Conservation (phyloP, 2,329 filamentous ascomycete genomes). For the Aurifilum marmelostoma region DNA sequence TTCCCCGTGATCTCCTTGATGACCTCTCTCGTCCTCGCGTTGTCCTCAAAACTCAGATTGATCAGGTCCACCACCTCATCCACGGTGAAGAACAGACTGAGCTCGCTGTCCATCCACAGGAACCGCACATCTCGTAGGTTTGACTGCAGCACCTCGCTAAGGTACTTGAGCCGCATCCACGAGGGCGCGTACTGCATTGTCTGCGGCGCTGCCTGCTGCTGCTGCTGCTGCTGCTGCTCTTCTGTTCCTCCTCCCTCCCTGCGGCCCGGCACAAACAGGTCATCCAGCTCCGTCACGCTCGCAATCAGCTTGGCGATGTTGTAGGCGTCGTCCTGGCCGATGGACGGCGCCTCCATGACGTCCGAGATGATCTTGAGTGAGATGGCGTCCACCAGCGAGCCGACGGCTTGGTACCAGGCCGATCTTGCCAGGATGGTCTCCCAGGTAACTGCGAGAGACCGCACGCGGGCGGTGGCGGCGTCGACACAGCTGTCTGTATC, state of each 20-base stretch:
- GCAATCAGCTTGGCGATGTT: slow-evolving; percentile 62
- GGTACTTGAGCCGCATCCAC: slow-evolving; percentile 67
- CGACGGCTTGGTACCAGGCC: slow-evolving; percentile 65
- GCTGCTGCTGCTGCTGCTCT: slow-evolving; percentile 31
- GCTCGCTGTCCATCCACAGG: slow-evolving; percentile 67
- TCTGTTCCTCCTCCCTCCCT: too few species aligned
- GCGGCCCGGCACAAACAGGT: slow-evolving; percentile 58
- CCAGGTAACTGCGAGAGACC: slow-evolving; percentile 59
- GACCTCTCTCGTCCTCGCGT: slow-evolving; percentile 59
- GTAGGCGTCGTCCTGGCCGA: slow-evolving; percentile 67
- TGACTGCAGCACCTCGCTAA: slow-evolving; percentile 67
- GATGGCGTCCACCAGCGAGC: slow-evolving; percentile 61
- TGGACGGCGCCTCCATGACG: slow-evolving; percentile 63
- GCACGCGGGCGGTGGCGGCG: slow-evolving; percentile 55
- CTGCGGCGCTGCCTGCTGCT: slow-evolving; percentile 47
- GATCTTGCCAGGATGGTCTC: slow-evolving; percentile 61
- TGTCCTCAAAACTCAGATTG: slow-evolving; percentile 66
- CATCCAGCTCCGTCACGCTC: slow-evolving; percentile 60
- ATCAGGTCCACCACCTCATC: slow-evolving; percentile 67
- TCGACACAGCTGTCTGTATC: slow-evolving; percentile 58
- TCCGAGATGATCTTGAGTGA: slow-evolving; percentile 63
- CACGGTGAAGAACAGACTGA: slow-evolving; percentile 64
- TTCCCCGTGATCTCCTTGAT: slow-evolving; percentile 61
- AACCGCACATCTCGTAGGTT: slow-evolving; percentile 66
- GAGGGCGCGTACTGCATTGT: slow-evolving; percentile 64